Evolutionary conservation across 441 rosid genomes (phyloP), one percentile per base, ranked within the genome.

Genomic region (Lepidium campestre): DNA sequence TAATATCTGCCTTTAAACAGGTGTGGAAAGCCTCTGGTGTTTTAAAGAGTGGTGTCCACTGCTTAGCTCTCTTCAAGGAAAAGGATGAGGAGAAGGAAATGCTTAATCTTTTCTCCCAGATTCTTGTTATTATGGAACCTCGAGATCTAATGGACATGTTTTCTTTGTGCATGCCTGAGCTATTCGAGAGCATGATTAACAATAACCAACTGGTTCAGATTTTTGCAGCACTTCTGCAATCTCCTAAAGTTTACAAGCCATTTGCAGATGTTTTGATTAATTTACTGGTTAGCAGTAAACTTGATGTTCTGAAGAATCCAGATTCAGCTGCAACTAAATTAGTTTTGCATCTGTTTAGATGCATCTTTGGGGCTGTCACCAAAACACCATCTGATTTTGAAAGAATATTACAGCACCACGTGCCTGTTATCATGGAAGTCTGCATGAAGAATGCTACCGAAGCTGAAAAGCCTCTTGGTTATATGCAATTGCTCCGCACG

Each of bases 121-220:
- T 93, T 82, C 83, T 96, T 68, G 86, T 87, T 65, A 90, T 96
- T 63, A 89, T 93, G 99, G 99, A 96, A 80, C 94, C 98, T 49
- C 95, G 97, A 71, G 96, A 96, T 84, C 91, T 93, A 31, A 89
- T 93, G 99, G 98, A 96, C 81, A 90, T 96, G 97, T 96, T 96
- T 78, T 90, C 99, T 3, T 81, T 96, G 82, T 96, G 99, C 67
- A 86, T 96, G 97, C 94, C 96, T 55, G 98, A 85, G 85, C 98
- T 96, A 62, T 96, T 96, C 75, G 96, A 96, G 74, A 86, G 90
- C 96, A 93, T 96, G 98, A 86, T 90, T 75, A 79, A 78, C 80
- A 90, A 87, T 77, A 83, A 80, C 59, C 97, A 93, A 76, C 78
- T 96, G 78, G 94, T 91, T 79, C 93, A 82, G 77, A 93, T 96